A percentile compares a stretch with the other conserved stretches of the same genome.
phyloP scores from a whole-genome alignment of 345 rosid genomes.

The Anastatica hierochuntica region DNA sequence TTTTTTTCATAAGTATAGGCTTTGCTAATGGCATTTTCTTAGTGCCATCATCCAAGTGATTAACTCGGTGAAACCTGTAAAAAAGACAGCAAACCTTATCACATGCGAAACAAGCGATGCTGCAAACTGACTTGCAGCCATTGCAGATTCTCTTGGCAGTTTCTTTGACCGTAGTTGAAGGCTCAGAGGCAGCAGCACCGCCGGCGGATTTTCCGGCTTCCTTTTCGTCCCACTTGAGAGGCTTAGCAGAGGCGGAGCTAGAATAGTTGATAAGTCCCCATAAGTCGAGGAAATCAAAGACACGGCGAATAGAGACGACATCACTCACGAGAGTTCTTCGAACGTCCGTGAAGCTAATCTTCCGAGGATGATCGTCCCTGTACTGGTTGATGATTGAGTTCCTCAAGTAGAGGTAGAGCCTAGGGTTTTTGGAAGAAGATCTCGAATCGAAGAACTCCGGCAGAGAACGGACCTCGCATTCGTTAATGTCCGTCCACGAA shows the following conservation, averaged over 20 bases:
- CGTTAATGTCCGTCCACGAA: slow-evolving; percentile 49
- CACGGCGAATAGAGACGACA: slow-evolving; percentile 82
- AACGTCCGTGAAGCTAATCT: slow-evolving; percentile 75
- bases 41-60: background rate
- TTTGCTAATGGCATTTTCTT: background rate
- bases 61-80: background rate
- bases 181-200: slow-evolving; percentile 24
- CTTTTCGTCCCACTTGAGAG: slow-evolving; percentile 86
- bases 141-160: slow-evolving; percentile 51
- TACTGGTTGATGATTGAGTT: slow-evolving; percentile 64
- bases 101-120: slow-evolving; percentile 73
- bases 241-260: slow-evolving; percentile 39
- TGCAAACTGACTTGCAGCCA: slow-evolving; percentile 77
- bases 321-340: slow-evolving; percentile 72
- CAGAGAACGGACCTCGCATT: slow-evolving; percentile 63
- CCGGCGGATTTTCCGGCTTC: slow-evolving; percentile 41
- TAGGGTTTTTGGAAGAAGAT: slow-evolving; percentile 55
- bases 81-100: slow-evolving; percentile 53
- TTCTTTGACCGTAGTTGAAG: slow-evolving; percentile 30
- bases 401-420: slow-evolving; percentile 50
- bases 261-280: slow-evolving; percentile 86
- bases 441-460: slow-evolving; percentile 74
- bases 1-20: background rate
- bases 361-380: slow-evolving; percentile 49
- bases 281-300: slow-evolving; percentile 77